Conservation (phyloP, 805 yeast species). For the Tetrapisispora iriomotensis region DNA sequence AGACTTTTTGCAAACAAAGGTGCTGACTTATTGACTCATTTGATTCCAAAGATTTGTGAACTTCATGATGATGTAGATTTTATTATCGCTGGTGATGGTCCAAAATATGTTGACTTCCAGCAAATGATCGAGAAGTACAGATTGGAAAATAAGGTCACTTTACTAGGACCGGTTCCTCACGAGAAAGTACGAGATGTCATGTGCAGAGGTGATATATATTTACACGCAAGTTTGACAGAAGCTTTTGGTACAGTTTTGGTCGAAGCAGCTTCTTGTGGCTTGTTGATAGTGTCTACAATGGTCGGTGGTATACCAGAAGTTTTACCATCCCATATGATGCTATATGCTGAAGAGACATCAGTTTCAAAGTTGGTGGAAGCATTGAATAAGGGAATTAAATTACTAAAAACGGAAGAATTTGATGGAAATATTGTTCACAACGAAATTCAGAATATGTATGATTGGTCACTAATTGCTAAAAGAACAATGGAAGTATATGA, state of each 20-base stretch:
- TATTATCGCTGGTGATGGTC: slow-evolving; percentile 94
- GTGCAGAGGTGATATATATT: slow-evolving; percentile 86
- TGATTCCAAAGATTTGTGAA: slow-evolving; percentile 74
- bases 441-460: slow-evolving; percentile 72
- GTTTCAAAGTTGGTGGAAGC: slow-evolving; percentile 72
- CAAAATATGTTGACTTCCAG: slow-evolving; percentile 84
- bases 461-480: slow-evolving; percentile 82
- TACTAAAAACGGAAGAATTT: slow-evolving; percentile 45
- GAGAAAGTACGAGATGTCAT: slow-evolving; percentile 88
- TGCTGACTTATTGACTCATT: slow-evolving; percentile 74
- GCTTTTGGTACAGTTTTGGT: slow-evolving; percentile 96
- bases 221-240: slow-evolving; percentile 91
- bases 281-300: slow-evolving; percentile 84
- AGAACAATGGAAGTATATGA: slow-evolving; percentile 80
- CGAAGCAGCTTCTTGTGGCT: slow-evolving; percentile 95
- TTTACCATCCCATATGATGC: slow-evolving; percentile 84
- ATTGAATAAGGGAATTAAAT: slow-evolving; percentile 56
- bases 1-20: slow-evolving; percentile 94
- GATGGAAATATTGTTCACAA: slow-evolving; percentile 72
- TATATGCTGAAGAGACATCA: slow-evolving; percentile 72
- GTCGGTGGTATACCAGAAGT: slow-evolving; percentile 99
- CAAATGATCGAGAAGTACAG: slow-evolving; percentile 87
- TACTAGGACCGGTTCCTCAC: slow-evolving; percentile 81
- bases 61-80: slow-evolving; percentile 57
- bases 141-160: slow-evolving; percentile 76